A percentile compares a stretch with the other conserved stretches of the same genome.
Evolutionary conservation across 371 early-diverging fungal genomes (phyloP).

Genomic region (Batkoa obscura): DNA sequence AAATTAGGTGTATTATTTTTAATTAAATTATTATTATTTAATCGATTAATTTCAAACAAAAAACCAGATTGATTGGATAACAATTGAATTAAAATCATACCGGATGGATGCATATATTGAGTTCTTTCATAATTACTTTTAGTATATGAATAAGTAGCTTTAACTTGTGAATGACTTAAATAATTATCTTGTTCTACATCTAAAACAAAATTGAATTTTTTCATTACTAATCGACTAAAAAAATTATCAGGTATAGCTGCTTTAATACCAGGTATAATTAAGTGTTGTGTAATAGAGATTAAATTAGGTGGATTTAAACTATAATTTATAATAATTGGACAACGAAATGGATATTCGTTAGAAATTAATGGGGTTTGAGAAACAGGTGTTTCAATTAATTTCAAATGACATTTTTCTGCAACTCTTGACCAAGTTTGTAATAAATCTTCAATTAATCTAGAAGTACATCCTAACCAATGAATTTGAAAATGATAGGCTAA

Average conservation of each 20-base stretch:
- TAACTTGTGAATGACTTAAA: conserved; percentile 20
- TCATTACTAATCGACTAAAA: conserved; percentile 65
- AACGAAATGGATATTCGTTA: conserved; percentile 75
- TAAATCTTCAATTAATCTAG: conserved; percentile 73
- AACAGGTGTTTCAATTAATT: conserved; percentile 79
- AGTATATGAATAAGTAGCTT: conserved; percentile 35
- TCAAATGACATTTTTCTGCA: conserved; percentile 76
- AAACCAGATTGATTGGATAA: conserved; percentile 50
- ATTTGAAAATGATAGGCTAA: conserved; percentile 84
- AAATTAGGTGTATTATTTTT: neutral
- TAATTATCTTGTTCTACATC: conserved; percentile 78
- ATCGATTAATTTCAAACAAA: conserved; percentile 75
- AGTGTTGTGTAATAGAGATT: conserved; percentile 7
- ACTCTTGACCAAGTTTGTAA: conserved; percentile 61
- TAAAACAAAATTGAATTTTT: conserved; percentile 65
- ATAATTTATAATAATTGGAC: conserved; percentile 47
- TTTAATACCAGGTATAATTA: neutral
- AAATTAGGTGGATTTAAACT: conserved; percentile 41
- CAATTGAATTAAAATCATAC: conserved; percentile 82
- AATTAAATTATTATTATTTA: conserved; percentile 28
- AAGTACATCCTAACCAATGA: conserved; percentile 90
- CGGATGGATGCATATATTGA: conserved; percentile 82
- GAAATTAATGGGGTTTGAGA: conserved; percentile 48
- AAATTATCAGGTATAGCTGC: conserved; percentile 14
- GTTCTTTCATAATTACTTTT: conserved; percentile 49